Base-by-base conservation (phyloP, 768 basidiomycete genomes). In the Lentinula lateritia region DNA sequence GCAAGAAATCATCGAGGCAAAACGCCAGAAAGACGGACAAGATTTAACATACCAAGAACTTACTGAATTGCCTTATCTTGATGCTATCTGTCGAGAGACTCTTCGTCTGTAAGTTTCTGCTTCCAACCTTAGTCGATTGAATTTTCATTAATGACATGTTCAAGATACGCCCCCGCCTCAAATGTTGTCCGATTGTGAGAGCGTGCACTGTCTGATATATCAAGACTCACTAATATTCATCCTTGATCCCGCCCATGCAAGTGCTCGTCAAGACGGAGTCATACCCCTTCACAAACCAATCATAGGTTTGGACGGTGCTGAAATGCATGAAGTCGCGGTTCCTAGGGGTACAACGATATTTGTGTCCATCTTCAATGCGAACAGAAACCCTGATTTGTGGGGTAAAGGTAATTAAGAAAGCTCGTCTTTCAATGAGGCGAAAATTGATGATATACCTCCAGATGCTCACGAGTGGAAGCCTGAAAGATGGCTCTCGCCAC, bases 401-500 rank as follows among this genome's bases (percentile, higher is more conserved):
- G 79, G 80, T 2, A 9, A 41, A 42, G 64, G 67, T 56, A 56
- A 7, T 9, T 39, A 0, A 16, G 28, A 18, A 28, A 28, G 28
- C 3, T n/a, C 43, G 6, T 23, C 15, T 10, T 18, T 16, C 7
- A 28, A 6, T 28, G 8, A 8, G 18, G 18, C 16, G n/a, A 5
- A n/a, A 35, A 4, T 5, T 23, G 7, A 9, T 56, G 10, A 42
- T 38, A 16, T 20, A 5, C 36, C 20, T 16, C 16, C 41, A 8
- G 80, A 82, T 63, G 75, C 77, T 0, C 46, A 66, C 23, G 76
- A 80, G 61, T 80, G 77, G 75, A 80, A 76, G 58, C 80, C 79
- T 3, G 78, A 80, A 57, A 68, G 79, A 12, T 81, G 80, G 79
- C 66, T 80, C 1, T 61, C 62, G 4, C 68, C 71, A 0, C 64